Evolutionary conservation across 352 stramenopile species (phyloP).

Genomic region (Hyaloperonospora brassicae): DNA sequence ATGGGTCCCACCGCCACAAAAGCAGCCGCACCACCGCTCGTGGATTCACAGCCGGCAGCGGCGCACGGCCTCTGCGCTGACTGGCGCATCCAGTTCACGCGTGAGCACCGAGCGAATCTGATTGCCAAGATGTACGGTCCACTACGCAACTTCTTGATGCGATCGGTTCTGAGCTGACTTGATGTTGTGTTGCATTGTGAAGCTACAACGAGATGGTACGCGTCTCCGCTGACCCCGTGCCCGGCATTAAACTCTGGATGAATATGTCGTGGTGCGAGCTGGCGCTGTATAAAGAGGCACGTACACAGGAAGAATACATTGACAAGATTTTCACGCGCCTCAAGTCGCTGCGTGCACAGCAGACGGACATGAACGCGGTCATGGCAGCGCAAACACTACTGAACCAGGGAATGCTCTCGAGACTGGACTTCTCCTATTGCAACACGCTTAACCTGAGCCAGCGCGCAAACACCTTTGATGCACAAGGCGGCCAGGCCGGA

Average conservation of each 20-base stretch:
- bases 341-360: slow-evolving; percentile 67
- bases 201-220: slow-evolving; percentile 78
- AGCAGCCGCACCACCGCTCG: slow-evolving; percentile 6
- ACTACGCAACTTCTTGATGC: slow-evolving; percentile 23
- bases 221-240: slow-evolving; percentile 62
- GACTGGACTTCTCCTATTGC: slow-evolving; percentile 78
- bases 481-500: slow-evolving; percentile 19
- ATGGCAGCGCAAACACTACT: slow-evolving; percentile 54
- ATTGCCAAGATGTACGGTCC: slow-evolving; percentile 65
- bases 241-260: slow-evolving; percentile 84
- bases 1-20: slow-evolving; percentile 21
- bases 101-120: slow-evolving; percentile 73
- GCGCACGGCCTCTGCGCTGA: slow-evolving; percentile 23
- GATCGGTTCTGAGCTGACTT: slow-evolving; percentile 1
- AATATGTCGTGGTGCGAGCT: slow-evolving; percentile 84
- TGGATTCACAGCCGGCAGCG: slow-evolving; percentile 19
- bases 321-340: slow-evolving; percentile 85
- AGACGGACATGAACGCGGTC: slow-evolving; percentile 60
- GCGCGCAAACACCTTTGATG: slow-evolving; percentile 8
- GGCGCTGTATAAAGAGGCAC: slow-evolving; percentile 80
- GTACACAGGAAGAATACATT: slow-evolving; percentile 81
- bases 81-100: slow-evolving; percentile 72
- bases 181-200: no score
- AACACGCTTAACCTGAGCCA: slow-evolving; percentile 55
- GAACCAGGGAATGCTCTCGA: slow-evolving; percentile 67